phyloP scores from a whole-genome alignment of 2,329 filamentous ascomycete genomes.

The Fusarium sulawesiense region DNA sequence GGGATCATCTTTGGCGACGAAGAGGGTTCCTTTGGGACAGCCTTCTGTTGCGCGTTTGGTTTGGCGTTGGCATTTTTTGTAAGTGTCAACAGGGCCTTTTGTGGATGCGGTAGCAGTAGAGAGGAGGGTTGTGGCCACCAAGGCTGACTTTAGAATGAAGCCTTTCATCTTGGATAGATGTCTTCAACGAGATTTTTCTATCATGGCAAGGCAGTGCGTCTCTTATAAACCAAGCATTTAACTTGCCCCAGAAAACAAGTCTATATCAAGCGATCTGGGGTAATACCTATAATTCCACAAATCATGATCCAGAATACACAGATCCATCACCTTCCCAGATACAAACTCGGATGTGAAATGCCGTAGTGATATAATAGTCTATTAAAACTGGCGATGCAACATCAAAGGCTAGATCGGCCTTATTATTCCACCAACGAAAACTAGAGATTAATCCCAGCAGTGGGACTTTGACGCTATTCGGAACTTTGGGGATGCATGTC shows the following conservation, averaged over 20 bases:
- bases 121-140: not conserved
- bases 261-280: not conserved
- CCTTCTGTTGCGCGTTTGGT: slow-evolving; percentile 45
- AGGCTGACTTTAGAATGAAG: not conserved
- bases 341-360: slow-evolving; percentile 7
- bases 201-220: not conserved
- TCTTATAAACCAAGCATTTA: not conserved
- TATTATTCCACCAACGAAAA: slow-evolving; percentile 17
- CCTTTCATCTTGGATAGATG: not conserved
- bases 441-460: not conserved
- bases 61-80: slow-evolving; percentile 33
- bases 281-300: slow-evolving; percentile 7
- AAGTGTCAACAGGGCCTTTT: slow-evolving; percentile 31
- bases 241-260: not conserved
- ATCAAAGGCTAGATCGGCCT: slow-evolving; percentile 6
- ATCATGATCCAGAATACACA: not conserved
- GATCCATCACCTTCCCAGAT: not conserved
- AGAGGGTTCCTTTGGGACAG: slow-evolving; percentile 56
- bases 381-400: not conserved
- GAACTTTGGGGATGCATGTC: slow-evolving; percentile 3
- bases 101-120: not conserved
- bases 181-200: too few species aligned
- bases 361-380: slow-evolving; percentile 3
- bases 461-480: not conserved
- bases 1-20: slow-evolving; percentile 52